phyloP scores from a whole-genome alignment of 768 basidiomycete genomes.

The Podaxis carcinomalis region DNA sequence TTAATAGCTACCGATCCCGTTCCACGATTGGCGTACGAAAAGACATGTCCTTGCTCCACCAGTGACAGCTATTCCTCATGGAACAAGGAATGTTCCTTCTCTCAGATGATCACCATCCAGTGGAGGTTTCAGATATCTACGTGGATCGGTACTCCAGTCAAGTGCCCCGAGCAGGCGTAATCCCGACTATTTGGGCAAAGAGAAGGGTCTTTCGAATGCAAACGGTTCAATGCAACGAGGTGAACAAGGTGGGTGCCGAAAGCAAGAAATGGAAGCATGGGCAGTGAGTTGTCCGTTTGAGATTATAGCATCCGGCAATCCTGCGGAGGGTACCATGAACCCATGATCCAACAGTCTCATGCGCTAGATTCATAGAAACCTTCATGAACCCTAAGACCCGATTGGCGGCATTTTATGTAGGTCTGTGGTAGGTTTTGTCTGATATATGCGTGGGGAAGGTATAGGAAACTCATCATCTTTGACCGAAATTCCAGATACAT shows the following conservation, averaged over 20 bases:
- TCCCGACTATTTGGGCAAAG: slow-evolving; percentile 2
- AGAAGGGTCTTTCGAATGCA: slow-evolving; percentile 18
- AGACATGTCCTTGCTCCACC: too few species aligned
- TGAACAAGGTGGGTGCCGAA: slow-evolving; percentile 75
- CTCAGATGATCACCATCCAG: background rate
- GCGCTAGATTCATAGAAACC: slow-evolving; percentile 61
- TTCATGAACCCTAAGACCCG: slow-evolving; percentile 70
- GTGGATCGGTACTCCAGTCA: background rate
- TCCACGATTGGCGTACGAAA: too few species aligned
- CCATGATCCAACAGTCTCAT: background rate
- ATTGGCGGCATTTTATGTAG: slow-evolving; percentile 64
- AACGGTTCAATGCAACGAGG: slow-evolving; percentile 66
- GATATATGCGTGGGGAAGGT: background rate
- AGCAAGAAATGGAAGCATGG: slow-evolving; percentile 77
- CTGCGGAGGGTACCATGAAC: background rate
- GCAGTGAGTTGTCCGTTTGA: slow-evolving; percentile 43
- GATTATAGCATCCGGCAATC: background rate
- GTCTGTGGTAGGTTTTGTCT: slow-evolving; percentile 42
- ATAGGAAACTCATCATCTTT: background rate
- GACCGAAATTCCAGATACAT: slow-evolving; percentile 43
- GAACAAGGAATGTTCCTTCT: background rate
- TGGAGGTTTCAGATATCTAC: background rate
- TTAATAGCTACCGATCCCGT: too few species aligned
- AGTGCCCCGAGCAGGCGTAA: background rate
- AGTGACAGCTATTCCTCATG: too few species aligned